Percentiles rank a stretch among this genome's conserved stretches.
Conservation (phyloP, 2,329 filamentous ascomycete genomes). For the Fusarium irregulare region DNA sequence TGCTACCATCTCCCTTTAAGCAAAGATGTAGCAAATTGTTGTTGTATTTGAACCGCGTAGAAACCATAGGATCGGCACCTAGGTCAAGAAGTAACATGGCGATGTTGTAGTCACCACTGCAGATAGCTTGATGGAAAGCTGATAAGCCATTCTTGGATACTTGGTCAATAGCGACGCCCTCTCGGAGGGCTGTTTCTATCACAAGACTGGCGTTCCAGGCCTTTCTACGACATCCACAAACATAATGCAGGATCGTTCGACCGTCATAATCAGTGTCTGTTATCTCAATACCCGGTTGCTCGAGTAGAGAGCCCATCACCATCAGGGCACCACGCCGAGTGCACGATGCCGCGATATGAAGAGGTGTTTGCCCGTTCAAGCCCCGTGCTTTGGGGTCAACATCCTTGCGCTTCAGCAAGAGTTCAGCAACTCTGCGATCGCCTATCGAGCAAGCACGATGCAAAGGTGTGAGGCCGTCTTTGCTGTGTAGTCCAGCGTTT, state of each 20-base stretch:
- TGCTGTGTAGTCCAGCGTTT: not conserved
- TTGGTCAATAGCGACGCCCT: constrained; percentile 5
- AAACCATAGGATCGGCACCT: constrained; percentile 17
- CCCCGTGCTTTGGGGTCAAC: not conserved
- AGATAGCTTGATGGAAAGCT: constrained; percentile 4
- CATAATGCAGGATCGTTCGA: constrained; percentile 7
- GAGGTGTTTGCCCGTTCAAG: constrained; percentile 1
- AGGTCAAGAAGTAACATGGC: constrained; percentile 1
- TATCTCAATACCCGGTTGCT: not conserved
- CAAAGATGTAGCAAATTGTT: constrained; percentile 17
- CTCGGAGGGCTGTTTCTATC: not conserved
- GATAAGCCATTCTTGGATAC: not conserved
- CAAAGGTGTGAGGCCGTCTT: not conserved
- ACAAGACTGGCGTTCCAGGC: not conserved
- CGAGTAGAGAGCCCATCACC: constrained; percentile 6
- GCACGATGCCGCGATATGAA: constrained; percentile 10
- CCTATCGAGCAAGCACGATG: constrained; percentile 4
- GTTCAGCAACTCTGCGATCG: not conserved
- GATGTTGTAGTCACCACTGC: not conserved
- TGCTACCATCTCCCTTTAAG: not conserved
- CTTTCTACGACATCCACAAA: not conserved
- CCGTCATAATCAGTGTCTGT: not conserved
- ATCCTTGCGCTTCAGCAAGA: constrained; percentile 10
- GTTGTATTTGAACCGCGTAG: constrained; percentile 6
- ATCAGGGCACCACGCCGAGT: not conserved